Conservation (phyloP, 2,329 filamentous ascomycete species). For the Aspergillus caelatus region DNA sequence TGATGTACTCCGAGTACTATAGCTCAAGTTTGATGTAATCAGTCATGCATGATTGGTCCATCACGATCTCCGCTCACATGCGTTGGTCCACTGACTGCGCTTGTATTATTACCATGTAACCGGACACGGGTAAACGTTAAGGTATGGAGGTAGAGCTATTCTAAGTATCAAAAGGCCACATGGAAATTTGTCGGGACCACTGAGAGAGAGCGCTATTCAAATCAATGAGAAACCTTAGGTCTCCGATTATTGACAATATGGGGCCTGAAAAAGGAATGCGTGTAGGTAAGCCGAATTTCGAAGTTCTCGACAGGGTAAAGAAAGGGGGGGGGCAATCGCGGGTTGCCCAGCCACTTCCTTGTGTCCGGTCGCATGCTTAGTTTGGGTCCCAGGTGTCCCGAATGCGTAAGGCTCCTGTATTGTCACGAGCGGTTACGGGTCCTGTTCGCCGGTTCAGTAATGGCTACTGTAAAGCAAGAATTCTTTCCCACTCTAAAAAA, state of each 20-base stretch:
- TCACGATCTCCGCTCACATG: slow-evolving; percentile 24
- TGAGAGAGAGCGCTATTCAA: slow-evolving; percentile 17
- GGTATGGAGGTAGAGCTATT: neutral
- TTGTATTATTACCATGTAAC: slow-evolving; percentile 8
- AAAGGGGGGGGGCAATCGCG: slow-evolving; percentile 2
- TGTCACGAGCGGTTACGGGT: slow-evolving; percentile 43
- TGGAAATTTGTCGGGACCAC: slow-evolving; percentile 13
- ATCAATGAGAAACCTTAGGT: slow-evolving; percentile 10
- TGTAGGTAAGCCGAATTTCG: slow-evolving; percentile 13
- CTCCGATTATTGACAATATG: slow-evolving; percentile 13
- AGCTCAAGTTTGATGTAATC: slow-evolving; percentile 22
- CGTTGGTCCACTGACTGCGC: slow-evolving; percentile 7
- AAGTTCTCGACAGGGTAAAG: slow-evolving; percentile 6
- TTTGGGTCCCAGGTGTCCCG: slow-evolving; percentile 20
- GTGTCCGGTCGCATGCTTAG: slow-evolving; percentile 34
- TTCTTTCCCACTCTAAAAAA: slow-evolving; percentile 40
- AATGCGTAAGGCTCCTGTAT: slow-evolving; percentile 34
- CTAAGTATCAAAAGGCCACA: neutral
- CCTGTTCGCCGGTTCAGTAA: slow-evolving; percentile 40
- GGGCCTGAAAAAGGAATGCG: slow-evolving; percentile 8
- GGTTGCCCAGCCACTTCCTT: slow-evolving; percentile 26
- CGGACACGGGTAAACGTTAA: slow-evolving; percentile 8
- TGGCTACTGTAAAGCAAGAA: slow-evolving; percentile 26
- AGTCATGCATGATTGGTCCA: slow-evolving; percentile 22
- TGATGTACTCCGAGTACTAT: slow-evolving; percentile 14